phyloP scores from a whole-genome alignment of 1,139 yeast genomes.

The Scheffersomyces insectosa region DNA sequence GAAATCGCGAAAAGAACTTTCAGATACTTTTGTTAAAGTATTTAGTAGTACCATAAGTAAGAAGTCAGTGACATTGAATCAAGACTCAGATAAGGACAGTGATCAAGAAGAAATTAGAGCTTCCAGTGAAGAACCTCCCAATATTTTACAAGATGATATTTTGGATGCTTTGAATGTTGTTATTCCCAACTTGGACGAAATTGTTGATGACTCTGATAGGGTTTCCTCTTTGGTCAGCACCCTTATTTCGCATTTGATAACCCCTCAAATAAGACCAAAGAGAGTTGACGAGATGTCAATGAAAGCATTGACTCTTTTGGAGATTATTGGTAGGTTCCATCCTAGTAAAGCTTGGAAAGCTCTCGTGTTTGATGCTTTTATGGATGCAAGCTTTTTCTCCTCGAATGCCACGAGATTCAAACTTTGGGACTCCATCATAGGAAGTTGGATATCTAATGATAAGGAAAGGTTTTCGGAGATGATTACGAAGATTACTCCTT shows the following conservation, averaged over 20 bases:
- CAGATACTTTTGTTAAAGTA: constrained; percentile 61
- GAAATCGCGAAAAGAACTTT: constrained; percentile 62
- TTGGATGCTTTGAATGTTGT: constrained; percentile 36
- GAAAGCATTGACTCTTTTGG: constrained; percentile 40
- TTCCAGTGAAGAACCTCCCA: constrained; percentile 3
- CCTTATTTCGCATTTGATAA: constrained; percentile 43
- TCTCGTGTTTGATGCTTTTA: constrained; percentile 51
- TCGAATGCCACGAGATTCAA: constrained; percentile 24
- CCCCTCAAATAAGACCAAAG: constrained; percentile 47
- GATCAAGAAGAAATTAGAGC: constrained; percentile 9
- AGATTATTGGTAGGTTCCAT: constrained; percentile 33
- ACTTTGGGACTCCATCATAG: constrained; percentile 53
- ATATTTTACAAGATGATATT: constrained; percentile 33
- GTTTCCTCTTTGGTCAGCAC: constrained; percentile 41
- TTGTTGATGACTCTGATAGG: constrained; percentile 57
- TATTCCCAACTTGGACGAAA: constrained; percentile 39
- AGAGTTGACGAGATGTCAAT: constrained; percentile 30
- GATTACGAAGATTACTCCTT: constrained; percentile 48
- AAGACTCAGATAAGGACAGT: constrained; percentile 7
- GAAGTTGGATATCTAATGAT: constrained; percentile 58
- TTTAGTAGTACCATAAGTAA: constrained; percentile 33
- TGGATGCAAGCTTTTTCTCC: constrained; percentile 49
- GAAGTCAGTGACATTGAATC: background rate
- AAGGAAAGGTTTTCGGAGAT: constrained; percentile 62
- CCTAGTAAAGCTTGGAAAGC: constrained; percentile 53